Evolutionary conservation across 352 stramenopile species (phyloP).

Genomic region (Phytopythium boreale): DNA sequence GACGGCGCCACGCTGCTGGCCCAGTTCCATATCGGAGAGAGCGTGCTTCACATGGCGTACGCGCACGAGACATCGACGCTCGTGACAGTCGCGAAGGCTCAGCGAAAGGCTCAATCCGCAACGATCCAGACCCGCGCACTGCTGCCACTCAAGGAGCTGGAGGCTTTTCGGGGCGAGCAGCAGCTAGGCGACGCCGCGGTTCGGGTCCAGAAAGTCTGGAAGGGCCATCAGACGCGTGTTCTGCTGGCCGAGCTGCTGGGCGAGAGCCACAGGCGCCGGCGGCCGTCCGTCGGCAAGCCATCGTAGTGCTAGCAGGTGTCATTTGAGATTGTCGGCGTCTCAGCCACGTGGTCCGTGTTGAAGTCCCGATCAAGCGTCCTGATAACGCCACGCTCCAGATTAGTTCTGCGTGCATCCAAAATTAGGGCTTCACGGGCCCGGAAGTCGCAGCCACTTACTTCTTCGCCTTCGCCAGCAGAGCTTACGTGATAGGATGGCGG

Average conservation of each 20-base stretch:
- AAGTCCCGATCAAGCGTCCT: too few species aligned
- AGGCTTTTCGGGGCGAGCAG: constrained; percentile 30
- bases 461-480: too few species aligned
- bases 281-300: neutral
- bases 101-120: neutral
- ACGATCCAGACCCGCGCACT: constrained; percentile 35
- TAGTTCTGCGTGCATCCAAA: too few species aligned
- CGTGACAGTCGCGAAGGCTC: neutral
- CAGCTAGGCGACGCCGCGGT: constrained; percentile 28
- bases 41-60: constrained; percentile 38
- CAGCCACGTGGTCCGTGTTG: too few species aligned
- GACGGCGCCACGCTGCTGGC: constrained; percentile 23
- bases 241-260: constrained; percentile 26
- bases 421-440: too few species aligned
- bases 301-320: neutral
- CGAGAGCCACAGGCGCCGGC: neutral
- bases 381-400: too few species aligned
- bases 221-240: constrained; percentile 42
- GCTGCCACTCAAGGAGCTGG: constrained; percentile 34
- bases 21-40: constrained; percentile 36
- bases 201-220: constrained; percentile 61
- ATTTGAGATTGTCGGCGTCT: too few species aligned
- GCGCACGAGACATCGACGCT: constrained; percentile 15
- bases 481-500: neutral
- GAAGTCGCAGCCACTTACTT: too few species aligned